These are phyloP conservation scores for Colletotrichum viniferum DNA, from an alignment of 2,329 filamentous ascomycete genomes.

Conservation along the genomic window DNA sequence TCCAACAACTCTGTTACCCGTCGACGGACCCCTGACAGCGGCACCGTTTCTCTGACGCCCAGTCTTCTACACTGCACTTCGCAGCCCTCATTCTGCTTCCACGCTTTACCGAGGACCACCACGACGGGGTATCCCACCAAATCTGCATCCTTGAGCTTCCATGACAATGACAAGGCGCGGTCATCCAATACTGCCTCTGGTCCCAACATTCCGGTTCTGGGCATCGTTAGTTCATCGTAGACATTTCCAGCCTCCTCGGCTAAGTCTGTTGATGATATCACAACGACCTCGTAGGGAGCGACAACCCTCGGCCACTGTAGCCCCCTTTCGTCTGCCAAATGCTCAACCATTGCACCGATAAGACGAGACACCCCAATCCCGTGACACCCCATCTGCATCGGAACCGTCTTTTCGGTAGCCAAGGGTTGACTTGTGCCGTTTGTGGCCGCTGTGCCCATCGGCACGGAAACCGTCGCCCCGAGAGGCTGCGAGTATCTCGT, in stretches of 20 bases:
- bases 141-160: slow-evolving; percentile 92
- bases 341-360: slow-evolving; percentile 83
- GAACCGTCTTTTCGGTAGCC: slow-evolving; percentile 19
- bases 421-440: not conserved
- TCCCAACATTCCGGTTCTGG: not conserved
- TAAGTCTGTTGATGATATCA: slow-evolving; percentile 60
- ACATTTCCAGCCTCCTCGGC: slow-evolving; percentile 58
- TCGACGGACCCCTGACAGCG: slow-evolving; percentile 49
- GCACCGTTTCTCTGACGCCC: slow-evolving; percentile 63
- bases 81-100: slow-evolving; percentile 61
- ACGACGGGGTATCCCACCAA: slow-evolving; percentile 86
- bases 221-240: slow-evolving; percentile 63
- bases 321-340: slow-evolving; percentile 72
- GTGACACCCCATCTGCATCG: slow-evolving; percentile 94
- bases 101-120: slow-evolving; percentile 77
- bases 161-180: slow-evolving; percentile 68
- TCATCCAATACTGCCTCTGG: slow-evolving; percentile 80
- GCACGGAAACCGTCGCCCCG: slow-evolving; percentile 62
- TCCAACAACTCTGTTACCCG: slow-evolving; percentile 53
- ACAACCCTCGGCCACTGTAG: slow-evolving; percentile 89
- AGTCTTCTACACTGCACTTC: slow-evolving; percentile 82
- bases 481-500: slow-evolving; percentile 85
- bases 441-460: slow-evolving; percentile 22
- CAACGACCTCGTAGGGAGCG: slow-evolving; percentile 79
- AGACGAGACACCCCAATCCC: slow-evolving; percentile 93